Percentiles rank a stretch among this genome's conserved stretches.
Evolutionary conservation across 2,329 filamentous ascomycete species (phyloP).

Genomic region (Beauveria scarabaeidicola): DNA sequence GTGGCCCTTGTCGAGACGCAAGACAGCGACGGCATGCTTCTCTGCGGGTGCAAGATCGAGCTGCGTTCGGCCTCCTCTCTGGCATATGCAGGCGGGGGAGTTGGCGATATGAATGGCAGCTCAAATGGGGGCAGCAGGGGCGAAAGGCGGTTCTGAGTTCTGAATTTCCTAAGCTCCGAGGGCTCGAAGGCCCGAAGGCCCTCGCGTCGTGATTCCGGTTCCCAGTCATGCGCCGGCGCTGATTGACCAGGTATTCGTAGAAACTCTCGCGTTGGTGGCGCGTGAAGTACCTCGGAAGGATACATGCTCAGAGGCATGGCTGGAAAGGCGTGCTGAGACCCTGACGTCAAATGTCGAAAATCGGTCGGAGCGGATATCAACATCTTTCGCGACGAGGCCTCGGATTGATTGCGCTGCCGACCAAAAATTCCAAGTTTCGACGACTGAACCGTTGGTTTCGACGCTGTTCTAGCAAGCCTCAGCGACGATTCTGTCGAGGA

Average conservation of each 20-base stretch:
- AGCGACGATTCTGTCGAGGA: neutral
- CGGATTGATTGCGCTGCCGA: slow-evolving; percentile 31
- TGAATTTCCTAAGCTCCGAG: slow-evolving; percentile 48
- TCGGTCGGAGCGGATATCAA: slow-evolving; percentile 51
- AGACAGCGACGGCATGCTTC: slow-evolving; percentile 26
- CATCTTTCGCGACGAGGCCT: slow-evolving; percentile 40
- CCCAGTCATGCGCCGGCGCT: neutral
- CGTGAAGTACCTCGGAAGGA: slow-evolving; percentile 26
- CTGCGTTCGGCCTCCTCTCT: slow-evolving; percentile 27
- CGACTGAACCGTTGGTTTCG: neutral
- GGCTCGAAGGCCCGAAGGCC: slow-evolving; percentile 22
- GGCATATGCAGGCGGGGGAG: slow-evolving; percentile 28
- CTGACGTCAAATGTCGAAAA: slow-evolving; percentile 50
- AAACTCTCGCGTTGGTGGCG: slow-evolving; percentile 11
- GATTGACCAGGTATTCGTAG: neutral
- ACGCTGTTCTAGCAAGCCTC: neutral
- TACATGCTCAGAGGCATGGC: neutral
- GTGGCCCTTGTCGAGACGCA: slow-evolving; percentile 42
- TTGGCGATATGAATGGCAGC: slow-evolving; percentile 28
- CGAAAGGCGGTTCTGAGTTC: slow-evolving; percentile 36
- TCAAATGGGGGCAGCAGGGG: slow-evolving; percentile 47
- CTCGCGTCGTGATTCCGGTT: slow-evolving; percentile 13
- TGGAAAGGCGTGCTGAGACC: slow-evolving; percentile 15
- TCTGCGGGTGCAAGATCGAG: slow-evolving; percentile 1
- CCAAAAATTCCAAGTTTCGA: neutral